A percentile compares a stretch with the other conserved stretches of the same genome.
Conservation (phyloP, 2,329 filamentous ascomycete genomes). For the Sporothrix dimorphospora region DNA sequence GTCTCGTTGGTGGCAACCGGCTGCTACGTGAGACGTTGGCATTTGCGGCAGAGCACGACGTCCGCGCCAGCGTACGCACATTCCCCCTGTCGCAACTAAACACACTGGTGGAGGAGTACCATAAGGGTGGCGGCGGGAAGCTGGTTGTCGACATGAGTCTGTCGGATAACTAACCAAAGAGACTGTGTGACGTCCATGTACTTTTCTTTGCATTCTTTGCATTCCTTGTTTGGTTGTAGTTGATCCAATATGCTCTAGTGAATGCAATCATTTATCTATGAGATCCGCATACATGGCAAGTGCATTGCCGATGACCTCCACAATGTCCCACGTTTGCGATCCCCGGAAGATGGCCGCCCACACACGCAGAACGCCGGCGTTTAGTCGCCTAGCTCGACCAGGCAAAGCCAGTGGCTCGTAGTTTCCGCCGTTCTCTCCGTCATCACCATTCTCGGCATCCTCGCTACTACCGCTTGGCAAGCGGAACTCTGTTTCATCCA, state of each 20-base stretch:
- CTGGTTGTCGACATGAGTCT: slow-evolving; percentile 10
- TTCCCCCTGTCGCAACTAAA: not conserved
- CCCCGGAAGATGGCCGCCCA: slow-evolving; percentile 12
- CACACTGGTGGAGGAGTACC: not conserved
- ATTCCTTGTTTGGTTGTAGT: too few species aligned
- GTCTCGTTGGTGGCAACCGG: slow-evolving; percentile 7
- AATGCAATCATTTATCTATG: not conserved
- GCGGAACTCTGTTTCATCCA: slow-evolving; percentile 12
- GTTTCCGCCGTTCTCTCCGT: not conserved
- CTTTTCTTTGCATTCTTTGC: too few species aligned
- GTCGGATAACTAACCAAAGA: not conserved
- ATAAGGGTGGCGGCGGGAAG: not conserved
- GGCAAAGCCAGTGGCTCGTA: not conserved
- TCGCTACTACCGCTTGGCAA: not conserved
- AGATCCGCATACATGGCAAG: slow-evolving; percentile 10
- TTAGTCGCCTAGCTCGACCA: not conserved
- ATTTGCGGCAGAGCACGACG: not conserved
- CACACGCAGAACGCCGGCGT: not conserved
- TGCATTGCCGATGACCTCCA: not conserved
- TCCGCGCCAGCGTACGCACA: not conserved
- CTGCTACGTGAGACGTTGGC: not conserved
- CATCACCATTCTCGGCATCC: not conserved
- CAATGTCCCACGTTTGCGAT: slow-evolving; percentile 10
- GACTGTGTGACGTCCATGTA: too few species aligned
- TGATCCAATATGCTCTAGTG: too few species aligned